Percentiles rank a stretch among this genome's conserved stretches.
These are phyloP conservation scores for Sindora glabra DNA, from an alignment of 306 rosid genomes.

Conservation along the genomic window DNA sequence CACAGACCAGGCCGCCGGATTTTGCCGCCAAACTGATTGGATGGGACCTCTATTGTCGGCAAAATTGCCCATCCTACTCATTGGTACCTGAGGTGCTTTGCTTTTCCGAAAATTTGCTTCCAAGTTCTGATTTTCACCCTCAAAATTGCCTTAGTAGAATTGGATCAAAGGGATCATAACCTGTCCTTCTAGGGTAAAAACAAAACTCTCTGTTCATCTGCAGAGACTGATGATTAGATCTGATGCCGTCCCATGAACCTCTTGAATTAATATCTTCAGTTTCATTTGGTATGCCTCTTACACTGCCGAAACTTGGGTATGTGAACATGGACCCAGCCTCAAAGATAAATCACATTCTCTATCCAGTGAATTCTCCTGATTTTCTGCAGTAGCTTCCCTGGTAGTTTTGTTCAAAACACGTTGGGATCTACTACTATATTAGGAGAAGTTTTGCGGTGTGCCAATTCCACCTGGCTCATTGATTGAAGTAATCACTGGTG, in stretches of 20 bases:
- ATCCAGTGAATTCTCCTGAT: constrained; percentile 34
- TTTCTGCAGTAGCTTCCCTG: constrained; percentile 25
- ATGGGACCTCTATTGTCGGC: constrained; percentile 64
- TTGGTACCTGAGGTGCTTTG: constrained; percentile 53
- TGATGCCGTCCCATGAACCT: constrained; percentile 45
- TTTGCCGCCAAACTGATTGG: constrained; percentile 48
- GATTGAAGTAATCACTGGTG: constrained; percentile 44
- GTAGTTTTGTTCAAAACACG: constrained; percentile 23
- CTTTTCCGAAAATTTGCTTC: no score
- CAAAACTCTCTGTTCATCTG: constrained; percentile 42
- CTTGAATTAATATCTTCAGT: constrained; percentile 44
- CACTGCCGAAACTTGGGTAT: constrained; percentile 36
- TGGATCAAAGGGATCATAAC: constrained; percentile 41
- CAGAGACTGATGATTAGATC: constrained; percentile 30
- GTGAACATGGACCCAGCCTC: constrained; percentile 61
- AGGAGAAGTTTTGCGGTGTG: constrained; percentile 24
- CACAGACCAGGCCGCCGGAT: constrained; percentile 68
- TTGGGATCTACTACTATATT: constrained; percentile 31
- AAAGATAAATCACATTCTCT: constrained; percentile 71
- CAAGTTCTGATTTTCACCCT: constrained; percentile 51
- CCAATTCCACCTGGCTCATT: constrained; percentile 46
- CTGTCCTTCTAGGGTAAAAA: constrained; percentile 52
- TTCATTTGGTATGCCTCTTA: constrained; percentile 37
- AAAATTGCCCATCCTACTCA: constrained; percentile 72
- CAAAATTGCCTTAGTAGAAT: constrained; percentile 37